These are phyloP conservation scores for Yamadazyma insecticola DNA, from an alignment of 805 yeast species.

Conservation along the genomic window DNA sequence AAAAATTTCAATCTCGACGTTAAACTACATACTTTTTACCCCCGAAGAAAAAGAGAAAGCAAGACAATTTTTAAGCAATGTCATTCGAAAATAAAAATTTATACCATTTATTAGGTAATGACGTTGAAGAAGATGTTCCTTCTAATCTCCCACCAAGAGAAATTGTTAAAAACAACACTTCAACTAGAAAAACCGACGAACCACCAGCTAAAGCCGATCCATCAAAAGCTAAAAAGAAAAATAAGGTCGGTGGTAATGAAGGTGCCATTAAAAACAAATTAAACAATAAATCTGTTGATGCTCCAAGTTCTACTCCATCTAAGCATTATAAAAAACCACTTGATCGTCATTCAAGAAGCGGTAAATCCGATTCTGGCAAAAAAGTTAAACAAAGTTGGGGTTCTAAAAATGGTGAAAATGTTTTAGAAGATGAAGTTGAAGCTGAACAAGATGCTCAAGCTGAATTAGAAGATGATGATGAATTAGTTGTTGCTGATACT, in stretches of 20 bases:
- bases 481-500: constrained; percentile 33
- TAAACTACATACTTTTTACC: too few relatives aligned
- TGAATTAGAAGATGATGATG: constrained; percentile 47
- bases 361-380: constrained; percentile 81
- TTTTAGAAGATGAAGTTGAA: constrained; percentile 63
- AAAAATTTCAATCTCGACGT: too few relatives aligned
- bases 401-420: constrained; percentile 58
- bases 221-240: constrained; percentile 69
- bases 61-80: too few relatives aligned
- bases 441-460: constrained; percentile 33
- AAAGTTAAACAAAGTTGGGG: constrained; percentile 87
- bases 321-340: constrained; percentile 54
- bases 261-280: constrained; percentile 74
- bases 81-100: too few relatives aligned
- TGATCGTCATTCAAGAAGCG: constrained; percentile 87
- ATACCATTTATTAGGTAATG: constrained; percentile 81
- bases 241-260: constrained; percentile 78
- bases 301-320: constrained; percentile 48
- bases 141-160: constrained; percentile 61
- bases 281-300: constrained; percentile 68
- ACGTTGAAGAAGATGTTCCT: constrained; percentile 73
- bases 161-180: constrained; percentile 73
- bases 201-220: constrained; percentile 82
- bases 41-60: too few relatives aligned
- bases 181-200: constrained; percentile 81